Base-by-base conservation (phyloP, 2,329 filamentous ascomycete genomes). In the Leptographium wingfieldii region DNA sequence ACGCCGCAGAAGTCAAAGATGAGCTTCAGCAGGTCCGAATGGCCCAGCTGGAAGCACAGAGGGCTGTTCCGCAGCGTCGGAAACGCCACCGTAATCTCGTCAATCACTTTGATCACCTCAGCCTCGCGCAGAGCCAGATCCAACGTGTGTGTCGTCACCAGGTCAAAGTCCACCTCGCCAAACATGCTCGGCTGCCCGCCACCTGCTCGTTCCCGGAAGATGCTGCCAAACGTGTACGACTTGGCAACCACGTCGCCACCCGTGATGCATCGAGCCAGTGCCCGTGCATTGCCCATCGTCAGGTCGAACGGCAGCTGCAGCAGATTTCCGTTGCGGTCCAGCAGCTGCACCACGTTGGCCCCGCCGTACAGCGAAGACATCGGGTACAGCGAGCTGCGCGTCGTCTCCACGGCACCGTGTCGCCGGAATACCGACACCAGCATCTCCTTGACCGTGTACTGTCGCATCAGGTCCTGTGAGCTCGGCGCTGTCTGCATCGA, bases 121-220 rank as follows among this genome's bases (percentile, higher is more conserved):
- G 92, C 92, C 72, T 99, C 94, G 68, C 95, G 95, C 60, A 96
- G 72, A 1, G 91, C 87, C 54, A 95, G 76, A 67, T 97, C 91
- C 5, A 91, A 73, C 1, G 87, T 86, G 66, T 92, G 86, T 53
- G 83, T 81, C 0, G 91, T 92, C n/a, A 96, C 81, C 62, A 99
- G 91, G 72, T 99, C 94, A 70, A 97, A 99, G 70, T 97, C 92
- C 2, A 95, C 92, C 69, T 97, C 94, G 11, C 89, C 87, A 69
- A 90, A 87, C 67, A 86, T 87, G 60, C 81, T 80, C 7, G 94
- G 94, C 66, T 95, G 88, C 2, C 90, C 88, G 9, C 90, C 91
- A 59, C 85, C 85, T 56, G 84, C 78, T 54, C 82, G 85, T 64
- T 95, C 88, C 49, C 94, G 83, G 69, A 90, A 97, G 1, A 97